phyloP scores from a whole-genome alignment of 768 basidiomycete genomes.

The Trichaptum fuscoviolaceum region DNA sequence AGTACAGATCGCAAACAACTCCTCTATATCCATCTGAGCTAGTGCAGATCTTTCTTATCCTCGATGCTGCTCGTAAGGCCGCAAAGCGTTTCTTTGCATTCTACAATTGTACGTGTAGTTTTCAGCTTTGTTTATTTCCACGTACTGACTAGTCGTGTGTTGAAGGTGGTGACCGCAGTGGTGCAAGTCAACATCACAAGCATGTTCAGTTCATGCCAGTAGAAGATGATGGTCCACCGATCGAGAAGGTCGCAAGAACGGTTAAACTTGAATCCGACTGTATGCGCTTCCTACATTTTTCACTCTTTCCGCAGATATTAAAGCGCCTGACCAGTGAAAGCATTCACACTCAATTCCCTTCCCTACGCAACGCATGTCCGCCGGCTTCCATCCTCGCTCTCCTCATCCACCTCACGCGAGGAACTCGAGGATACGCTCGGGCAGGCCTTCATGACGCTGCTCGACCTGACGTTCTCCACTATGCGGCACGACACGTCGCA shows the following conservation, averaged over 20 bases:
- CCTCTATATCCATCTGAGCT: constrained; percentile 79
- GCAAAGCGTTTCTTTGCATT: constrained; percentile 70
- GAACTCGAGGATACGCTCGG: constrained; percentile 50
- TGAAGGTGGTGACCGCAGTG: constrained; percentile 68
- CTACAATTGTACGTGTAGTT: constrained; percentile 69
- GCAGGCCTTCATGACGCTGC: constrained; percentile 59
- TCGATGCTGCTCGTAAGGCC: constrained; percentile 59
- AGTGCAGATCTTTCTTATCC: constrained; percentile 66
- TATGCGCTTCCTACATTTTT: constrained; percentile 34
- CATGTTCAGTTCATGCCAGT: constrained; percentile 84
- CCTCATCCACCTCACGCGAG: constrained; percentile 26
- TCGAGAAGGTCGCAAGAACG: constrained; percentile 63
- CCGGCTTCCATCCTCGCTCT: constrained; percentile 46
- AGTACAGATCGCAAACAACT: constrained; percentile 71
- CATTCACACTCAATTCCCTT: constrained; percentile 61
- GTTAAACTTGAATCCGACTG: constrained; percentile 47
- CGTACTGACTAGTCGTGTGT: background rate
- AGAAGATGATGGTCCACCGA: constrained; percentile 61
- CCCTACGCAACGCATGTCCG: constrained; percentile 80
- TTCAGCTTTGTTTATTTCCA: background rate
- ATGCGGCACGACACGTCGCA: constrained; percentile 62
- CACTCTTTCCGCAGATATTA: constrained; percentile 1
- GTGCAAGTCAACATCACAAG: constrained; percentile 88
- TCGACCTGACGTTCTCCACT: constrained; percentile 73
- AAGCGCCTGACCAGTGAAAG: constrained; percentile 44